Evolutionary conservation across 768 basidiomycete species (phyloP), one percentile per base, ranked within the genome.

Genomic region (Boletales sp.): DNA sequence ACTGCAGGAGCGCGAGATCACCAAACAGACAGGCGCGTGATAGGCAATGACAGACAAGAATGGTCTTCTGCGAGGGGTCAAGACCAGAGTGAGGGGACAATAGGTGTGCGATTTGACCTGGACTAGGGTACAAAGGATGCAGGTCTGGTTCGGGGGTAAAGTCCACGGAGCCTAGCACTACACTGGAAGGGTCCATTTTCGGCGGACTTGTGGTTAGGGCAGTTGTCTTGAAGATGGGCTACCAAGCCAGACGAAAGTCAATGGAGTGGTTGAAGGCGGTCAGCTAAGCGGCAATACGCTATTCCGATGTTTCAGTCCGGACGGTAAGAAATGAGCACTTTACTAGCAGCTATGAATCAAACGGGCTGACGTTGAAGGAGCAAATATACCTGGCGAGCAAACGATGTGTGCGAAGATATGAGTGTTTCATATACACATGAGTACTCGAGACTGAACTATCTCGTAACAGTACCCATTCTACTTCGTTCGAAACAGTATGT

Each of bases 81-180:
- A 93, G 78, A 39, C 86, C 86, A 31, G 82, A 86, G 63, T 82
- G 71, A 0, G 83, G 72, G 35, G 82, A 81, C 57, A 92, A 75
- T 40, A 86, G 79, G 47, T 76, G 75, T 21, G 79, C 69, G 59
- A 91, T 77, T 61, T 83, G 76, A 25, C 75, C 58, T 18, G 80
- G 75, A 33, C 82, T 84, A 25, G 90, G 90, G 62, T 90, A 81
- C 38, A 91, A 67, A 40, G 90, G 90, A 62, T 85, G 80, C 45
- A 93, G 72, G 68, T 93, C 90, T 54, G 88, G 89, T 65, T 85
- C 86, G 49, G 83, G 86, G 25, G 77, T 75, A 28, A 89, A 68
- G 67, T 89, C 82, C 57, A 82, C 63, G 51, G 64, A 54, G 32
- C 53, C 59, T 46, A 72, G 59, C 41, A 65, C 56, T 43, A 62